These are phyloP conservation scores for Gossypium gossypioides DNA, from an alignment of 441 rosid genomes.

Conservation along the genomic window DNA sequence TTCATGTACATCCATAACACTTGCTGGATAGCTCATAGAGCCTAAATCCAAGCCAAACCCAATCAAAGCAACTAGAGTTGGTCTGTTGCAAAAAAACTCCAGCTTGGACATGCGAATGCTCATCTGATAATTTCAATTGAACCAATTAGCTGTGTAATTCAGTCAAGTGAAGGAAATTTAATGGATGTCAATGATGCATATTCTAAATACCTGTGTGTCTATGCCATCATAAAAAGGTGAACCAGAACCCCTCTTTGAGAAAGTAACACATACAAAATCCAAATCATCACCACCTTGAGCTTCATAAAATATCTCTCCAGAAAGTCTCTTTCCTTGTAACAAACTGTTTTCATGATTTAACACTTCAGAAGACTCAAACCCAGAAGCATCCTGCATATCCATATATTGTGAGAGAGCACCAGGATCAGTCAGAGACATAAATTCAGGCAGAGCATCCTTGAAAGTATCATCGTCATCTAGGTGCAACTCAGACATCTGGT, in stretches of 20 bases:
- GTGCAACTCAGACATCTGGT: constrained; percentile 30
- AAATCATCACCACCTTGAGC: constrained; percentile 61
- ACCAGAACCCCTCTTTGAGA: constrained; percentile 63
- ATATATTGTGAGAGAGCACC: constrained; percentile 37
- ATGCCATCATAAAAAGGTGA: constrained; percentile 83
- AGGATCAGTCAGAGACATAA: constrained; percentile 54
- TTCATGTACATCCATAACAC: constrained; percentile 26
- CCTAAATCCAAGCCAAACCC: constrained; percentile 82
- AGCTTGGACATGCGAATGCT: constrained; percentile 89
- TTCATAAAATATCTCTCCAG: constrained; percentile 79
- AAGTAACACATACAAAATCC: constrained; percentile 83
- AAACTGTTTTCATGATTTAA: constrained; percentile 39
- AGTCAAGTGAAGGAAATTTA: constrained; percentile 7
- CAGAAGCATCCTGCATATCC: constrained; percentile 37
- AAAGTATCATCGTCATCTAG: constrained; percentile 83
- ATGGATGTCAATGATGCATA: constrained; percentile 17
- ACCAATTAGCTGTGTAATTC: constrained; percentile 25
- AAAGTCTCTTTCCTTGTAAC: constrained; percentile 44
- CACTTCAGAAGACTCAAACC: constrained; percentile 47
- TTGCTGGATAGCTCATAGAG: constrained; percentile 28
- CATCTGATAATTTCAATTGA: constrained; percentile 58
- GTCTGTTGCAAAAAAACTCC: constrained; percentile 93
- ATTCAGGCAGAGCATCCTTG: constrained; percentile 87
- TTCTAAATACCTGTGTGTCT: constrained; percentile 71
- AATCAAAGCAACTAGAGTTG: constrained; percentile 88